Conservation (phyloP, 805 yeast genomes). For the Metschnikowia rubicola region DNA sequence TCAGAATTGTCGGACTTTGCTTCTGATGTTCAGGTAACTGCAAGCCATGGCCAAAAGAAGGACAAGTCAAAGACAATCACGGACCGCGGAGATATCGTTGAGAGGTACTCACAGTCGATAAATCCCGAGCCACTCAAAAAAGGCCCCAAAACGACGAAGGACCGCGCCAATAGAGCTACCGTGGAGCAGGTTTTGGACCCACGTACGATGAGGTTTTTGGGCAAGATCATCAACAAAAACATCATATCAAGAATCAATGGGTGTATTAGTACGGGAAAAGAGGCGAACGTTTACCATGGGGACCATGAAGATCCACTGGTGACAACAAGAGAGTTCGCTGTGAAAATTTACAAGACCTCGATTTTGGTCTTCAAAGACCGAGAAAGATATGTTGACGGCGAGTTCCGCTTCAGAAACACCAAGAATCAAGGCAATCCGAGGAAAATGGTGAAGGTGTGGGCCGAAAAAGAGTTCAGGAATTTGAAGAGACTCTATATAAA, state of each 20-base stretch:
- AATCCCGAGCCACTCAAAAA: conserved; percentile 59
- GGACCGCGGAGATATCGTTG: conserved; percentile 47
- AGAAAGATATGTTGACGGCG: conserved; percentile 95
- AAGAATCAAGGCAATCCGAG: conserved; percentile 89
- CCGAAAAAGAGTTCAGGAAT: conserved; percentile 94
- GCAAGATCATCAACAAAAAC: conserved; percentile 79
- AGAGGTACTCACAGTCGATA: conserved; percentile 62
- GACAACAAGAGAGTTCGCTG: conserved; percentile 62
- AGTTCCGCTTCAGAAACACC: conserved; percentile 82
- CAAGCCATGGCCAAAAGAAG: not conserved
- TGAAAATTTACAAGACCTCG: conserved; percentile 93
- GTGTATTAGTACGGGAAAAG: conserved; percentile 94
- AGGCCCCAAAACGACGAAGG: conserved; percentile 62
- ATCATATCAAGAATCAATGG: conserved; percentile 85
- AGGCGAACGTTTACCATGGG: conserved; percentile 87
- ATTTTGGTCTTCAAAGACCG: conserved; percentile 96
- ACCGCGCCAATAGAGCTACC: conserved; percentile 91
- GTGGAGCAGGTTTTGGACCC: conserved; percentile 97
- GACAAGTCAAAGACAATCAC: conserved; percentile 25
- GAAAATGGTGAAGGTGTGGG: conserved; percentile 98
- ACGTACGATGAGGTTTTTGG: conserved; percentile 78
- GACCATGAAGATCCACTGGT: conserved; percentile 55
- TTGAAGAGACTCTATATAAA: conserved; percentile 72
- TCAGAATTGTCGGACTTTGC: conserved; percentile 1
- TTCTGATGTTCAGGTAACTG: conserved; percentile 2